Evolutionary conservation across 768 basidiomycete genomes (phyloP), one percentile per base, ranked within the genome.

Genomic region (Neoboletus subvelutipes): DNA sequence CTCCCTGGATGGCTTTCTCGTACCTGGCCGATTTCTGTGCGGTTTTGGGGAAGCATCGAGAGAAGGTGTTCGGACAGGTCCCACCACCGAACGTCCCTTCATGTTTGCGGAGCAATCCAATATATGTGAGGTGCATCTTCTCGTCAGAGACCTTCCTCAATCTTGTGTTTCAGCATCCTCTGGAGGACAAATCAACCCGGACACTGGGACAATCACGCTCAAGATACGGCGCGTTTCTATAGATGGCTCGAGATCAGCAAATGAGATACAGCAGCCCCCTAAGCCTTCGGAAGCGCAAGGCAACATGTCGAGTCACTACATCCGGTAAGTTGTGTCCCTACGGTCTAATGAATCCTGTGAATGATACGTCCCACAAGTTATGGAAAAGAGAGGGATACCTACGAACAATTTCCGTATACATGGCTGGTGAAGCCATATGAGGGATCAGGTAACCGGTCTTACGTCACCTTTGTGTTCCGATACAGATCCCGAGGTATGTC

Each of bases 391-490:
- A 69, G 57, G 26, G 57, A 50, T 31, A 66, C 77, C 10, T 69
- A 70, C 20, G 65, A 69, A 28, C 84, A 83, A 58, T 74, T 70
- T 54, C 72, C 75, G 5, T 62, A 65, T 26, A 90, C 87, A 11
- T 88, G 84, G 84, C 66, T 71, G 4, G 77, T 86, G 11, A 71
- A 74, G 49, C 74, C 83, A 0, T 76, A 81, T 60, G 80, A 81
- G 31, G 67, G 72, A 28, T 66, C 70, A 17, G 56, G 64, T 20
- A 70, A 69, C 8, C 63, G 67, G 4, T 80, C 85, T n/a, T 82
- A 79, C 52, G 83, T 87, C 26, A 81, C 84, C 17, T 90, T 90
- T 64, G 74, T 82, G 3, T 90, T 89, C 66, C 77, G 83, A 40
- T 90, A 90, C 67, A 75, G 84, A 26, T 75, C 82, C 37, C 73